Conservation (phyloP, 345 rosid genomes). For the Hypericum androsaemum region DNA sequence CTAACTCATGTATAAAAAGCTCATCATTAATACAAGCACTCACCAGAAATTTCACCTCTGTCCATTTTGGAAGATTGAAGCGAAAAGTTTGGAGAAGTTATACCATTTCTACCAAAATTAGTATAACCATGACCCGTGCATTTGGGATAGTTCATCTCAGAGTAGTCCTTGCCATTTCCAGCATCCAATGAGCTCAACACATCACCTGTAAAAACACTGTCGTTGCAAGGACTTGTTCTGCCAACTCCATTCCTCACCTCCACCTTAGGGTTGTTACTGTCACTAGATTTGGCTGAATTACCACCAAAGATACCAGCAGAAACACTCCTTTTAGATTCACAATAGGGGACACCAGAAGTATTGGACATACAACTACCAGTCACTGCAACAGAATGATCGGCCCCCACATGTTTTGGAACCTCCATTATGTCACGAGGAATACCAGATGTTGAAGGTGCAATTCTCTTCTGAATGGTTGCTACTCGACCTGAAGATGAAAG, state of each 20-base stretch:
- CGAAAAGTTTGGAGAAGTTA: background rate
- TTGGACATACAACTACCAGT: conserved; percentile 5
- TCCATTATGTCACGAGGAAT: conserved; percentile 1
- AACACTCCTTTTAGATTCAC: conserved; percentile 8
- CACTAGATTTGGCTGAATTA: conserved; percentile 13
- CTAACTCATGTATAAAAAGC: no score
- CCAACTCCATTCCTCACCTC: conserved; percentile 12
- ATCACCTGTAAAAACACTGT: conserved; percentile 12
- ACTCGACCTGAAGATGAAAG: conserved; percentile 22
- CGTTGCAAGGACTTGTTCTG: conserved; percentile 8
- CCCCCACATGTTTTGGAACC: conserved; percentile 5
- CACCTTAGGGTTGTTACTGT: conserved; percentile 9
- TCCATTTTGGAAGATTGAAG: background rate
- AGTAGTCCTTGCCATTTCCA: conserved; percentile 10
- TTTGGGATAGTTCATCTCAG: conserved; percentile 11
- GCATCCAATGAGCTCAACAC: conserved; percentile 8
- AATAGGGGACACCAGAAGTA: background rate
- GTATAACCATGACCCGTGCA: background rate
- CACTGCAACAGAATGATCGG: conserved; percentile 10
- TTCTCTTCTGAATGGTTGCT: conserved; percentile 1
- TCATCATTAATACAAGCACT: no score
- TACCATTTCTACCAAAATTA: conserved; percentile 2
- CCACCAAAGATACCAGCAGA: conserved; percentile 2
- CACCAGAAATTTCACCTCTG: no score
- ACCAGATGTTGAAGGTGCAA: conserved; percentile 8